A percentile compares a stretch with the other conserved stretches of the same genome.
Evolutionary conservation across 495 filamentous ascomycete species (phyloP).

Genomic region (Lasiosphaeria hispida): DNA sequence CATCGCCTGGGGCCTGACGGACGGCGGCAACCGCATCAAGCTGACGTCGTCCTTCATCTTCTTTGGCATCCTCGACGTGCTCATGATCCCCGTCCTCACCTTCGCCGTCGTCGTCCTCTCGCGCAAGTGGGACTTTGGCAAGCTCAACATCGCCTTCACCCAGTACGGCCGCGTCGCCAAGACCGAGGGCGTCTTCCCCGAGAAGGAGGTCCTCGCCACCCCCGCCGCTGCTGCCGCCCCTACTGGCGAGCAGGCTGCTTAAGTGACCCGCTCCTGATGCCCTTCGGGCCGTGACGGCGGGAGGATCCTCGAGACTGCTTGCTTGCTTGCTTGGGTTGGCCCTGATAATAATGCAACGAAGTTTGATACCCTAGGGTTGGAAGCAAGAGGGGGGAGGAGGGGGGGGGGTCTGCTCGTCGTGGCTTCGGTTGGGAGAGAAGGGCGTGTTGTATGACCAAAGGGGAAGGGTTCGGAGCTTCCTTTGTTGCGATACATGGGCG

Average conservation of each 20-base stretch:
- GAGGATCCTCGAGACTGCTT: neutral
- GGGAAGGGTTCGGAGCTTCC: too few species aligned
- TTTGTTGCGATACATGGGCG: too few species aligned
- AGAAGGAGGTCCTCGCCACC: slow-evolving; percentile 36
- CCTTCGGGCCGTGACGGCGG: neutral
- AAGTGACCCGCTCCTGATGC: neutral
- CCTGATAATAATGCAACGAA: too few species aligned
- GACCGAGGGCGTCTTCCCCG: slow-evolving; percentile 39
- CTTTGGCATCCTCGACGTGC: slow-evolving; percentile 46
- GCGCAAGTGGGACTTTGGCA: slow-evolving; percentile 46
- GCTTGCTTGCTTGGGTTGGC: neutral
- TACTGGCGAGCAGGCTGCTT: neutral
- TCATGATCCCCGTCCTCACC: slow-evolving; percentile 36
- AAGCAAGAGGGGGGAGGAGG: too few species aligned
- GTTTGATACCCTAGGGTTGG: too few species aligned
- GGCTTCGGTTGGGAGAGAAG: too few species aligned
- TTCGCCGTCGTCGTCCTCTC: slow-evolving; percentile 39
- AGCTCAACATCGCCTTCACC: slow-evolving; percentile 51
- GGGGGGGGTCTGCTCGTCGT: too few species aligned
- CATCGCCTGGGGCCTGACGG: slow-evolving; percentile 46
- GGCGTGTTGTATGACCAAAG: too few species aligned
- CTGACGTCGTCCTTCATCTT: slow-evolving; percentile 42
- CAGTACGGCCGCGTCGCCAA: slow-evolving; percentile 50
- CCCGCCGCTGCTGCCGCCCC: slow-evolving; percentile 6
- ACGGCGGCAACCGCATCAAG: slow-evolving; percentile 47